Evolutionary conservation across 2,329 filamentous ascomycete genomes (phyloP).

Genomic region (Phyllosticta citribraziliensis): DNA sequence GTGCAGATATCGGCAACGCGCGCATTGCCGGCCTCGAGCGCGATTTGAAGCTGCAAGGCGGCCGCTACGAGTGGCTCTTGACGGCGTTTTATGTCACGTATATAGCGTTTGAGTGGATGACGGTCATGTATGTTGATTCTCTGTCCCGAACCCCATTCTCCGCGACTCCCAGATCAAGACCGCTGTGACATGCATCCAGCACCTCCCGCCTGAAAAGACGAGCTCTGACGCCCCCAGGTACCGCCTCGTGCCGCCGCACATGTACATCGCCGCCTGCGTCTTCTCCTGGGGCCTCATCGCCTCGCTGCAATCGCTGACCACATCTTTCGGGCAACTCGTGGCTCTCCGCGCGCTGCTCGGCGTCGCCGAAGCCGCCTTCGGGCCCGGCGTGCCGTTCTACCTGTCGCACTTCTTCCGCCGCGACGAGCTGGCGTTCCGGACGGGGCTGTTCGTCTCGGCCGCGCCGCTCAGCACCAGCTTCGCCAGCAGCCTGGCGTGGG

Average conservation of each 20-base stretch:
- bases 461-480: slow-evolving; percentile 54
- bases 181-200: not conserved
- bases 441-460: slow-evolving; percentile 76
- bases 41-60: slow-evolving; percentile 44
- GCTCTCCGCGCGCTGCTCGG: slow-evolving; percentile 51
- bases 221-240: slow-evolving; percentile 28
- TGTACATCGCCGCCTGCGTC: slow-evolving; percentile 56
- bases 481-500: slow-evolving; percentile 69
- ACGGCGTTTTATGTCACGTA: slow-evolving; percentile 57
- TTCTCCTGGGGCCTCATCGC: slow-evolving; percentile 71
- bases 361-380: slow-evolving; percentile 52
- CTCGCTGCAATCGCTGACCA: slow-evolving; percentile 52
- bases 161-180: not conserved
- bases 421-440: slow-evolving; percentile 72
- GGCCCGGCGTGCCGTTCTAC: slow-evolving; percentile 54
- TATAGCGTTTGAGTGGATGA: slow-evolving; percentile 58
- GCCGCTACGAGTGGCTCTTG: slow-evolving; percentile 52
- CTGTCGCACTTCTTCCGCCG: slow-evolving; percentile 54
- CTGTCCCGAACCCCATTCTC: too few species aligned
- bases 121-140: slow-evolving; percentile 37
- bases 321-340: slow-evolving; percentile 44
- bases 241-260: slow-evolving; percentile 49
- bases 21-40: slow-evolving; percentile 47
- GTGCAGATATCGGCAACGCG: slow-evolving; percentile 50
- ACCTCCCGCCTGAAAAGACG: not conserved